Base-by-base conservation (phyloP, 768 basidiomycete genomes). In the Boletus vinaceobasis region DNA sequence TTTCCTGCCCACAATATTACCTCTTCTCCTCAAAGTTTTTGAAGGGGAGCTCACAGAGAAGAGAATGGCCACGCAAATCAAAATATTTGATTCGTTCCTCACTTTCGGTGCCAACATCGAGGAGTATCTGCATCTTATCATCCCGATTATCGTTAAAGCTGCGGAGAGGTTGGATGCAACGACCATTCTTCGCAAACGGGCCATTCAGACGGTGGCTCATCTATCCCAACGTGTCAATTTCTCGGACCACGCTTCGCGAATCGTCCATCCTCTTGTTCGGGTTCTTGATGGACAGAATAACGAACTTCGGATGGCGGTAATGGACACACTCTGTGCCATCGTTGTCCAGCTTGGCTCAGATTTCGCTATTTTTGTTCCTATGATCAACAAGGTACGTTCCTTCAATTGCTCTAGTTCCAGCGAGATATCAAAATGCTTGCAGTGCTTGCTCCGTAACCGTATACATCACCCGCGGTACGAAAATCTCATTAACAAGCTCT, bases 41-140 rank as follows among this genome's bases (percentile, higher is more conserved):
- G 93, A 96, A 55, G 87, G 86, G n/a, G 92, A 94, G 46, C 71
- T 86, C 33, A 86, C 80, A 15, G 93, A 96, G 51, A 88, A 91
- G 66, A 77, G 88, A 31, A 81, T 84, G 61, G 74, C 74, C 48
- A 89, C 87, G 0, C 91, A 93, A 60, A 87, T 90, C 67, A 93
- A 94, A 67, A 87, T 98, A 53, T 91, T 98, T 53, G 91, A 95
- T 64, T 93, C 96, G 0, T 91, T 98, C 69, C 80, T 92, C 62
- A 93, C 94, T 0, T 98, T 99, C 65, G 97, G 97, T 5, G 80
- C 90, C 3, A 98, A 95, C 69, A 89, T 98, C 56, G 97, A 99
- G 69, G 97, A 99, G 68, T 98, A 98, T 71, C 79, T 98, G 15
- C 96, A 98, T 71, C 86, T 99, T 37, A 88, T 98, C 58, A 89